phyloP scores from a whole-genome alignment of 176 grass and related monocot genomes.

The Oryza brachyantha region DNA sequence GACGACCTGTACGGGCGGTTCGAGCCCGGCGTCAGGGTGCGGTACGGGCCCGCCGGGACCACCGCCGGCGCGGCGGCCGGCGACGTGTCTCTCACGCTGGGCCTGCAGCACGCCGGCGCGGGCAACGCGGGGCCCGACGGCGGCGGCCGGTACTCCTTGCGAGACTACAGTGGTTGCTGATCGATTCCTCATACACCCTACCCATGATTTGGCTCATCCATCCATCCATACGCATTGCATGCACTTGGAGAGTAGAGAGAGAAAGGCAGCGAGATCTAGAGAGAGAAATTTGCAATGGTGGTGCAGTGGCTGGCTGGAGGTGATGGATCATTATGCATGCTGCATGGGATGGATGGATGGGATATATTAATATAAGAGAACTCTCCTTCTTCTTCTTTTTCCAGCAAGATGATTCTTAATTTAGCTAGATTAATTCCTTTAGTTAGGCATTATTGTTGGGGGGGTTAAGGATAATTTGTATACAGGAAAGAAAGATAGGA shows the following conservation, averaged over 20 bases:
- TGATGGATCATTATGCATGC: too few relatives aligned
- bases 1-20: constrained; percentile 76
- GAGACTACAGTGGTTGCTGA: constrained; percentile 83
- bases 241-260: constrained; percentile 27
- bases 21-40: constrained; percentile 48
- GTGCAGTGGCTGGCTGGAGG: too few relatives aligned
- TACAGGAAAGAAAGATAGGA: constrained; percentile 69
- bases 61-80: constrained; percentile 35
- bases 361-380: constrained; percentile 53
- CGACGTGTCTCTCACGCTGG: constrained; percentile 91
- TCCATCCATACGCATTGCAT: too few relatives aligned
- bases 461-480: constrained; percentile 65
- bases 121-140: constrained; percentile 56
- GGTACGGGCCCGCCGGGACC: constrained; percentile 41
- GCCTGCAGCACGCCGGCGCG: constrained; percentile 74
- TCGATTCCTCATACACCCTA: constrained; percentile 28
- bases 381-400: constrained; percentile 24
- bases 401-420: constrained; percentile 62
- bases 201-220: constrained; percentile 40
- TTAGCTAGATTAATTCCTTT: constrained; percentile 85
- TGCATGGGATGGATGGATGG: constrained; percentile 44
- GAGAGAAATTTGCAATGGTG: constrained; percentile 36
- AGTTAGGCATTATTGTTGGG: constrained; percentile 69
- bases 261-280: constrained; percentile 13
- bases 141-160: constrained; percentile 70